Evolutionary conservation across 2,329 filamentous ascomycete genomes (phyloP).

Genomic region (Gremmenia infestans): DNA sequence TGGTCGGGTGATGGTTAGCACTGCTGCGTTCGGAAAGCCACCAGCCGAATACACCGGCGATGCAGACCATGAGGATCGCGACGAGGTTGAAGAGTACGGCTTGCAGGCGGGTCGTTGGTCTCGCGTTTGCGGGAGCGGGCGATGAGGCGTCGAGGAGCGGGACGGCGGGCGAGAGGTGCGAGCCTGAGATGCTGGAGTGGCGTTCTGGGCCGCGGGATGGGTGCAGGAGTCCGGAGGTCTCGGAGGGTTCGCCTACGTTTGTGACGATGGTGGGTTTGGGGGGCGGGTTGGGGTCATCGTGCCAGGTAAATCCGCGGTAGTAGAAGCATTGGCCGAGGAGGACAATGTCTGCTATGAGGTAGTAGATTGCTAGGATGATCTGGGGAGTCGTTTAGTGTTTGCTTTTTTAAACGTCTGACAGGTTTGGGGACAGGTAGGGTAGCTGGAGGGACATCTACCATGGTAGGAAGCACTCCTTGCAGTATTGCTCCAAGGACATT

Average conservation of each 20-base stretch:
- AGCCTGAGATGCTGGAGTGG: slow-evolving; percentile 45
- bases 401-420: not conserved
- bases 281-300: slow-evolving; percentile 44
- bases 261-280: slow-evolving; percentile 37
- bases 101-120: slow-evolving; percentile 49
- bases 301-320: slow-evolving; percentile 78
- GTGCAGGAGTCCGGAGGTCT: slow-evolving; percentile 48
- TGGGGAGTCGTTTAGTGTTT: slow-evolving; percentile 27
- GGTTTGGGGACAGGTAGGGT: not conserved
- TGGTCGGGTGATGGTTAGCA: not conserved
- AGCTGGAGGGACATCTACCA: slow-evolving; percentile 48
- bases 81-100: slow-evolving; percentile 66
- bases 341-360: slow-evolving; percentile 87
- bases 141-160: slow-evolving; percentile 60
- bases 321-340: slow-evolving; percentile 89
- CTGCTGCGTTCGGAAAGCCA: slow-evolving; percentile 53
- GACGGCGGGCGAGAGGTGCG: slow-evolving; percentile 75
- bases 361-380: slow-evolving; percentile 90
- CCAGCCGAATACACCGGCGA: slow-evolving; percentile 82
- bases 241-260: slow-evolving; percentile 38
- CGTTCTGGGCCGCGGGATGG: slow-evolving; percentile 38
- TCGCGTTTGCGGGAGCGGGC: slow-evolving; percentile 32
- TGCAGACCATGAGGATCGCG: slow-evolving; percentile 75
- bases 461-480: slow-evolving; percentile 88
- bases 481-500: slow-evolving; percentile 91